Base-by-base conservation (phyloP, 2,329 filamentous ascomycete species). In the Hypoxylon sp. region DNA sequence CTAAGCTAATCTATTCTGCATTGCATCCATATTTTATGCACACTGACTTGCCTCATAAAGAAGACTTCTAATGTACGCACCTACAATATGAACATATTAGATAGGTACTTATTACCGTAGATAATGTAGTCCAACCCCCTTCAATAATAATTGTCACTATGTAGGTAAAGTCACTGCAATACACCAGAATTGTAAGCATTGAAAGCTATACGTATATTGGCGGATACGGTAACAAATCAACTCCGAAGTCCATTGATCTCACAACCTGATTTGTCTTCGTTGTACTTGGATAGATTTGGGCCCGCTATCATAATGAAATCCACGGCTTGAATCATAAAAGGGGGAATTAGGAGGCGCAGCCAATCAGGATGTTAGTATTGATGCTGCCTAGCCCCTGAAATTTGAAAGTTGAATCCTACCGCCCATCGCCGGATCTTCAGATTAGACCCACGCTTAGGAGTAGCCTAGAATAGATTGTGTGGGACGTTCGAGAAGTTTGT, bases 351-450 rank as follows among this genome's bases (percentile, higher is more conserved):
- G 46, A 50, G 59, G 55, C 67, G 41, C 28, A 66, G 60, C 67
- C 63, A 69, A 69, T 66, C 38, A 58, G 34, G 34, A 55, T 53
- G 49, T 46, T 56, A n/a, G 50, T 32, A 23, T 52, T 50, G 49
- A 38, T 43, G 36, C 30, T 51, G 59, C 41, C 19, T 52, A 43
- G 53, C 67, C 67, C 67, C 68, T 70, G 65, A 70, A 68, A 65
- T 63, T 67, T 62, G 53, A 14, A 58, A 63, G 38, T 52, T 38
- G 62, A 68, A 66, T 70, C 65, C 61, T 60, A 59, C 65, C 43
- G 43, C 53, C 46, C 64, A 67, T 60, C 58, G 64, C 53, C 60
- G 56, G 67, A 63, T 63, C 63, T 69, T 30, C 25, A 63, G 46
- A 69, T 67, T 43, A 46, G 53, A 63, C 59, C 67, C 56, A 63